Evolutionary conservation across 768 basidiomycete species (phyloP).

Genomic region (Amanita jacksonii): DNA sequence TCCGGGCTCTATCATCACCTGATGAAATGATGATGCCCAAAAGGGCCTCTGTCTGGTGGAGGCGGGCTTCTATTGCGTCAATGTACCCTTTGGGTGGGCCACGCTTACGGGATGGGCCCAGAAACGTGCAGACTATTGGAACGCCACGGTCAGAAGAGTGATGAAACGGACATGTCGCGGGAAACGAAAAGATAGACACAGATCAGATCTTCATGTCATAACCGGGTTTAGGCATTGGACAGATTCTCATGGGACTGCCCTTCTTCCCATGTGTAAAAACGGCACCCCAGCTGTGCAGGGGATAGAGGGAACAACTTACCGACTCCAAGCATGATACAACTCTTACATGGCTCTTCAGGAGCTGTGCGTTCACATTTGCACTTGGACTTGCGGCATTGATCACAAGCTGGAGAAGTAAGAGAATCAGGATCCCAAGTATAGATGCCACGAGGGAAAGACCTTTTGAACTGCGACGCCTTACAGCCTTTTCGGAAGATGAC

Average conservation of each 20-base stretch:
- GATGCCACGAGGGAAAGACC: constrained; percentile 24
- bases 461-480: constrained; percentile 72
- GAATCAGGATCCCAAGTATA: not conserved
- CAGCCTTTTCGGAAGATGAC: constrained; percentile 26
- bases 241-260: too few species aligned
- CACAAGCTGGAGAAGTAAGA: constrained; percentile 47
- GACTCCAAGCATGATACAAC: constrained; percentile 64
- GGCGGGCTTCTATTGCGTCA: constrained; percentile 83
- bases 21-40: constrained; percentile 71
- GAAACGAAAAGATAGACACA: too few species aligned
- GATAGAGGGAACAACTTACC: constrained; percentile 30
- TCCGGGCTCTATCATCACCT: constrained; percentile 28
- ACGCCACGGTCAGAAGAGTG: too few species aligned
- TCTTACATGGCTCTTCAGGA: constrained; percentile 60
- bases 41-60: constrained; percentile 87
- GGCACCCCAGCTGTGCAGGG: constrained; percentile 10
- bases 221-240: too few species aligned
- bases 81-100: constrained; percentile 94
- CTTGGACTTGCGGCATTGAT: constrained; percentile 84
- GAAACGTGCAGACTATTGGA: constrained; percentile 59
- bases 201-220: not conserved
- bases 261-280: too few species aligned
- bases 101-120: constrained; percentile 72
- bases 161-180: too few species aligned
- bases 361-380: constrained; percentile 76